Base-by-base conservation (phyloP, 345 rosid species). In the Raphanus raphanistrum region DNA sequence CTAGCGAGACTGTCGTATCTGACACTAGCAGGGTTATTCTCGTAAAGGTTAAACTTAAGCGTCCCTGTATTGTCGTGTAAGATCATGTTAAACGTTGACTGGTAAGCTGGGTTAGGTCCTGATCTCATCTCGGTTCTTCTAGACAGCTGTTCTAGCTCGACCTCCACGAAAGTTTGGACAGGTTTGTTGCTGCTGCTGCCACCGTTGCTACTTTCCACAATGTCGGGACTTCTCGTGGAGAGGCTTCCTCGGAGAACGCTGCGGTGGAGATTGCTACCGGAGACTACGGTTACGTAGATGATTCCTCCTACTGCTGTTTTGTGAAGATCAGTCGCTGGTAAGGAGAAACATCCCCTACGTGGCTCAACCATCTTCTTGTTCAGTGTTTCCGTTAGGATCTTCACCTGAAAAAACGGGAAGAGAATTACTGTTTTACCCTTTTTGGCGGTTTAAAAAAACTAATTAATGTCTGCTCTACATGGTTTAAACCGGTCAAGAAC, bases 341-440 rank as follows among this genome's bases (percentile, higher is more conserved):
- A 81, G 27, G 92, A 85, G 75, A 66, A 84, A 84, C 98, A 92
- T 45, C 86, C 90, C 1, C 99, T 90, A 9, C 86, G 88, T 69
- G 99, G 99, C 74, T 95, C 99, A 48, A 95, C 96, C 99, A 92
- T 90, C 61, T 89, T 95, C 87, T 88, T 95, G 71, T 76, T 91
- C 80, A 92, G 80, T 65, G 97, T 87, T 66, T 95, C 99, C 69
- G 89, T 90, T 10, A 90, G 74, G 72, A 95, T 72, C 72, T 90
- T 95, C 29, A 87, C 94, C 99, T 95, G 81, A 72, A 33, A 33
- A 3, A 76, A 16, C 41, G 3, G 0, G 31, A 28, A 0, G 8
- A 35, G 4, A 25, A 31, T 70, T 10, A 58, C 12, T 43, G 58
- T 64, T 80, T 64, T 54, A 0, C 21, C 70, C 54, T 64, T 65